These are phyloP conservation scores for Fusarium tjaetaba DNA, from an alignment of 2,329 filamentous ascomycete genomes.

Conservation along the genomic window DNA sequence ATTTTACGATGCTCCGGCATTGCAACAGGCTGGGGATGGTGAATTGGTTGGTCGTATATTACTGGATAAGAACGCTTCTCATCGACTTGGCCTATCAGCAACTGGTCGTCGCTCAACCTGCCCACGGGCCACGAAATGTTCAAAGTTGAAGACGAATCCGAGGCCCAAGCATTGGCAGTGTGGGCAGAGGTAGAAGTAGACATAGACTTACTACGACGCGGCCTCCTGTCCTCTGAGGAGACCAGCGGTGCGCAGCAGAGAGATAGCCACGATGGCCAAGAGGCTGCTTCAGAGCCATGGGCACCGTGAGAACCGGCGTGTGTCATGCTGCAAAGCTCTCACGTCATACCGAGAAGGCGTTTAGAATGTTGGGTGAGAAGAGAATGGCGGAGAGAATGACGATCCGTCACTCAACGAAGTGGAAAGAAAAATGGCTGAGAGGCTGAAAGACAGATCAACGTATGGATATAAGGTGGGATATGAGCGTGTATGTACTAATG, in stretches of 20 bases:
- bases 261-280: constrained; percentile 59
- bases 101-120: constrained; percentile 42
- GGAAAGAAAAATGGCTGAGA: constrained; percentile 4
- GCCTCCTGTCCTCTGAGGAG: constrained; percentile 53
- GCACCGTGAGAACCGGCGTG: constrained; percentile 54
- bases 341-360: constrained; percentile 40
- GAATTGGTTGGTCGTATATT: constrained; percentile 44
- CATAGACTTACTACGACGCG: constrained; percentile 51
- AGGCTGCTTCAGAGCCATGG: constrained; percentile 53
- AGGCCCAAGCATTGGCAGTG: constrained; percentile 28
- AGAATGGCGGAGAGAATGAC: constrained; percentile 17
- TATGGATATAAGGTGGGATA: constrained; percentile 19
- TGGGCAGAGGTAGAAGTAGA: constrained; percentile 38
- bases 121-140: constrained; percentile 43
- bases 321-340: constrained; percentile 52
- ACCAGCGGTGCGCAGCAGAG: constrained; percentile 57
- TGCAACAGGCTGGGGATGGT: constrained; percentile 44
- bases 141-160: constrained; percentile 35
- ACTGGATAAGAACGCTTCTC: constrained; percentile 43
- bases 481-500: constrained; percentile 21
- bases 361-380: constrained; percentile 15
- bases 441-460: constrained; percentile 12
- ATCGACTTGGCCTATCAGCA: constrained; percentile 48
- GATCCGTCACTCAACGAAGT: constrained; percentile 16
- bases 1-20: constrained; percentile 34